Conservation (phyloP, 768 basidiomycete species). For the Plicaturopsis crispa region DNA sequence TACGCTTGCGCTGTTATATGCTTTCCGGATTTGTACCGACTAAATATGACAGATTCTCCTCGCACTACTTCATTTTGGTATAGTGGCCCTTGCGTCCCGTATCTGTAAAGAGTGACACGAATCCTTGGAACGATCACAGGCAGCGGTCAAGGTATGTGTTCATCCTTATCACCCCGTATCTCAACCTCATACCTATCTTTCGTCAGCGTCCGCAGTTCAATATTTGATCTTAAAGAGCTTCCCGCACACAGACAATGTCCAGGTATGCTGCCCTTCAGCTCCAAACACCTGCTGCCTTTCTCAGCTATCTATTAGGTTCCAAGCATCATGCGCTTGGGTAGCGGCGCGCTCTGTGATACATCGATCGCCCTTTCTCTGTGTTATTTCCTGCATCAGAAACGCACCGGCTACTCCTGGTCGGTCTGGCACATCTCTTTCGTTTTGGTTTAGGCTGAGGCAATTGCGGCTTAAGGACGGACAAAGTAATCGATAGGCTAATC, state of each 20-base stretch:
- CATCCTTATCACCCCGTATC: not conserved
- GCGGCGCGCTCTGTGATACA: slow-evolving; percentile 26
- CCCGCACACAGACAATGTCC: slow-evolving; percentile 18
- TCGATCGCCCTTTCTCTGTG: slow-evolving; percentile 21
- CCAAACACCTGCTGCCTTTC: too few species aligned
- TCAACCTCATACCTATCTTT: too few species aligned
- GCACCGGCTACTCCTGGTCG: slow-evolving; percentile 25
- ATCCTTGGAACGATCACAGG: too few species aligned
- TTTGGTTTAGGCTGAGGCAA: not conserved
- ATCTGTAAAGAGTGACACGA: too few species aligned
- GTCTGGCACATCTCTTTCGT: not conserved
- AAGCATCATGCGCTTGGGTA: slow-evolving; percentile 21
- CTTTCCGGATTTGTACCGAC: too few species aligned
- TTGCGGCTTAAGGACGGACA: slow-evolving; percentile 17
- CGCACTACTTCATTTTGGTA: slow-evolving; percentile 22
- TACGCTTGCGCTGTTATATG: slow-evolving; percentile 4
- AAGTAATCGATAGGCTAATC: slow-evolving; percentile 26
- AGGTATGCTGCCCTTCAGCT: slow-evolving; percentile 10
- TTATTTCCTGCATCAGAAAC: slow-evolving; percentile 23
- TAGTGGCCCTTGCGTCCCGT: slow-evolving; percentile 2
- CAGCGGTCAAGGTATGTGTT: slow-evolving; percentile 20
- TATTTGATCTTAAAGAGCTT: slow-evolving; percentile 18
- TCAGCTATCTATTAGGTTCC: slow-evolving; percentile 13
- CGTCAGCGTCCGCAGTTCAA: slow-evolving; percentile 20
- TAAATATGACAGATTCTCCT: slow-evolving; percentile 19